phyloP scores from a whole-genome alignment of 768 basidiomycete species.

The Suillus clintonianus region DNA sequence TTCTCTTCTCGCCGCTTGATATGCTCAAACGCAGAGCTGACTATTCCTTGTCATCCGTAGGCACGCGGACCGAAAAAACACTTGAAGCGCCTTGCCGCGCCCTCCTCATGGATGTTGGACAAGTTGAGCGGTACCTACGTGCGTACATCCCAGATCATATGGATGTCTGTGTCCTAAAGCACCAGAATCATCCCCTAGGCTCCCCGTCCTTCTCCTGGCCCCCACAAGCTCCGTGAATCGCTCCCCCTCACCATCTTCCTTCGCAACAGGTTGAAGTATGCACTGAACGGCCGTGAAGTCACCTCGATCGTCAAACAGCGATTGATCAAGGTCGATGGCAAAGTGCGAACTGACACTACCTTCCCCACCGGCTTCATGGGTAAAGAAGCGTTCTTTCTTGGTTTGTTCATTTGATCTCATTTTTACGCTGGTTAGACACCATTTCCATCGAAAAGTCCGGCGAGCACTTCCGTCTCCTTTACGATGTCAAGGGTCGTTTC shows the following conservation, averaged over 20 bases:
- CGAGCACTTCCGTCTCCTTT: constrained; percentile 98
- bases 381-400: constrained; percentile 36
- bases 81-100: constrained; percentile 95
- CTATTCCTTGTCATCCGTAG: constrained; percentile 42
- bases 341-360: constrained; percentile 97
- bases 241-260: constrained; percentile 97
- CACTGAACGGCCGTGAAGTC: constrained; percentile 95
- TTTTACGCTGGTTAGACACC: constrained; percentile 61
- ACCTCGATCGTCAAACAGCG: constrained; percentile 94
- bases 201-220: constrained; percentile 95
- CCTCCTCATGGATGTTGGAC: constrained; percentile 99
- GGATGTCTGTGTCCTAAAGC: background rate
- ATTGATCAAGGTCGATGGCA: constrained; percentile 96
- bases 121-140: constrained; percentile 96
- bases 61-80: constrained; percentile 99
- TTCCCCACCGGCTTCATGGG: constrained; percentile 98
- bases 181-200: constrained; percentile 50
- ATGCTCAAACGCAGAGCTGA: constrained; percentile 16
- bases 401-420: background rate
- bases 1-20: constrained; percentile 3
- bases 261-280: constrained; percentile 99
- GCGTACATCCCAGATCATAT: constrained; percentile 32
- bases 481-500: constrained; percentile 99
- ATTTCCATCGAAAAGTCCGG: constrained; percentile 97
- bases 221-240: constrained; percentile 98